Evolutionary conservation across 2,329 filamentous ascomycete species (phyloP), one percentile per base, ranked within the genome.

Genomic region (Teratosphaeria pseudoeucalypti): DNA sequence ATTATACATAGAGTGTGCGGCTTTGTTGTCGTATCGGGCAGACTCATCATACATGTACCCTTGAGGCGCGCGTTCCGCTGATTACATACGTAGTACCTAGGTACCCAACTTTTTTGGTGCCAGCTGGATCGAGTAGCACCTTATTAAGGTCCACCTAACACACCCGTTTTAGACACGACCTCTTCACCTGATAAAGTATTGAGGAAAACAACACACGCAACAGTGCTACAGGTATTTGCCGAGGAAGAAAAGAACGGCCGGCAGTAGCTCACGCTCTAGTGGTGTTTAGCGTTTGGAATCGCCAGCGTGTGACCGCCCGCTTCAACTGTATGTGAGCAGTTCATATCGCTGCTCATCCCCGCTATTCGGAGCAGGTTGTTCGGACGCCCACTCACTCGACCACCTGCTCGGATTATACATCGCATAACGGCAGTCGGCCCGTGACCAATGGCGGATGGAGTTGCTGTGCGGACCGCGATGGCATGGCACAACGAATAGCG

Each of bases 391-490:
- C 37, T 23, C 23, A 23, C 23, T 23, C 23, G 23, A 23, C 23
- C 23, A 23, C 23, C 23, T 23, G 23, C 23, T 23, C 23, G 23
- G 23, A 23, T 23, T 23, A 23, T 47, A n/a, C 16, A 19, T 47
- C 14, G n/a, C 43, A 47, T 23, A 2, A n/a, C 43, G 43, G 43
- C 43, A 47, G 43, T 7, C 43, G 43, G 43, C 16, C 14, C 14
- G 43, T 47, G 43, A 10, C 43, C 43, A 49, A 49, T 49, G 43
- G 43, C 43, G 77, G 23, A 54, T 54, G 53, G 53, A 54, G 27
- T 11, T 54, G 27, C n/a, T 54, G 14, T 19, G 27, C 19, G 34
- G 53, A 54, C 53, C 27, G 34, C 53, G 34, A 37, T 32, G 27
- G 27, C 53, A 54, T 23, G 53, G 26, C 29, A 32, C 29, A 23